Evolutionary conservation across 768 basidiomycete genomes (phyloP), one percentile per base, ranked within the genome.

Genomic region (Trametes cingulata): DNA sequence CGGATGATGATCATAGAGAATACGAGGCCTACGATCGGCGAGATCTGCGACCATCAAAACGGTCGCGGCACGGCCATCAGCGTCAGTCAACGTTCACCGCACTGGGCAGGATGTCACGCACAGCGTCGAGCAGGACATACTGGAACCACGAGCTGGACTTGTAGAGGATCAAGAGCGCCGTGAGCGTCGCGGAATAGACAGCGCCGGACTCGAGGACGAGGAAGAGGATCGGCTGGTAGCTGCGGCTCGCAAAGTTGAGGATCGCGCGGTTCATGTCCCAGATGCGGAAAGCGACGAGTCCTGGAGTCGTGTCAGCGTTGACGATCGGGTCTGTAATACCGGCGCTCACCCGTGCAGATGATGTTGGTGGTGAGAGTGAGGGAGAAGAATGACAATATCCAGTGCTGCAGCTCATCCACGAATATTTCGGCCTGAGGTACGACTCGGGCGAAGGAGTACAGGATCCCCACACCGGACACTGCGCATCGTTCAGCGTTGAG

Each of bases 1-100:
- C 76, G 75, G 45, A 77, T 73, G 51, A 77, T 78, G 62, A 78
- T 73, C 62, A 78, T 66, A 20, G 75, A 75, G 64, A 78, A 78
- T 0, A 76, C 76, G 36, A 74, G 68, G 50, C 71, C 76, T 69
- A 50, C 49, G 47, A 56, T 56, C 35, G 54, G 54, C 20, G 54
- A 56, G n/a, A 56, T 58, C 47, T 58, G 29, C 25, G 25, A 9
- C n/a, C n/a, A 45, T 25, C 15, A 8, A 13, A 9, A 52, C 25
- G 42, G 37, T n/a, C 54, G n/a, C 8, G 7, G 36, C 13, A 6
- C 7, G 6, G 29, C n/a, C 24, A 20, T 17, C 52, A 41, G 37
- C n/a, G 25, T 43, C 29, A 46, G 39, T n/a, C 17, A 6, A 47
- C 3, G 36, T 29, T 6, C 36, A 36, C n/a, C n/a, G n/a, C n/a